Conservation (phyloP, 2,329 filamentous ascomycete genomes). For the Sclerotiophoma versabilis region DNA sequence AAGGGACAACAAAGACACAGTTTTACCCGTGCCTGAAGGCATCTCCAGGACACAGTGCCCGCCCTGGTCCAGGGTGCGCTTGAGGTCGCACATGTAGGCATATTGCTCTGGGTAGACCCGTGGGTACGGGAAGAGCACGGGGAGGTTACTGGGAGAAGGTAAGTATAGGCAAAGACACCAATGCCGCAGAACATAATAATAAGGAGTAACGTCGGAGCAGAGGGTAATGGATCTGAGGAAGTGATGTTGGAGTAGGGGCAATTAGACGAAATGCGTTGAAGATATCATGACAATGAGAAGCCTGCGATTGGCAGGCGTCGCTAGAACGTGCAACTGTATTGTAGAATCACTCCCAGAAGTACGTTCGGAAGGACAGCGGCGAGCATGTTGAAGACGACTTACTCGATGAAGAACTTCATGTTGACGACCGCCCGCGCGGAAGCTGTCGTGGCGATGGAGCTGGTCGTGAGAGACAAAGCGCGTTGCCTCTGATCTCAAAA, state of each 20-base stretch:
- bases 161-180: neutral
- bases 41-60: slow-evolving; percentile 98
- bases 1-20: slow-evolving; percentile 89
- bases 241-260: no score
- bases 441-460: slow-evolving; percentile 28
- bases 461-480: slow-evolving; percentile 19
- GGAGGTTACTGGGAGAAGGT: slow-evolving; percentile 64
- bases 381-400: slow-evolving; percentile 31
- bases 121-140: slow-evolving; percentile 76
- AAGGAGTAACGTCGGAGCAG: no score
- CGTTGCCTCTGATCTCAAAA: slow-evolving; percentile 13
- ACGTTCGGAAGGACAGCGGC: neutral
- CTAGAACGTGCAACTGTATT: neutral
- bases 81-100: slow-evolving; percentile 83
- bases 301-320: neutral
- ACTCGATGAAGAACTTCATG: slow-evolving; percentile 83
- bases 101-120: slow-evolving; percentile 69
- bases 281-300: neutral
- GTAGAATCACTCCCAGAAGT: no score
- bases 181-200: neutral
- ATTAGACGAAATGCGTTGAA: no score
- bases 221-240: no score
- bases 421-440: slow-evolving; percentile 26
- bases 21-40: slow-evolving; percentile 98
- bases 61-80: slow-evolving; percentile 87